These are phyloP conservation scores for Aspergillus nidulans DNA, from an alignment of 495 filamentous ascomycete species.

Conservation along the genomic window DNA sequence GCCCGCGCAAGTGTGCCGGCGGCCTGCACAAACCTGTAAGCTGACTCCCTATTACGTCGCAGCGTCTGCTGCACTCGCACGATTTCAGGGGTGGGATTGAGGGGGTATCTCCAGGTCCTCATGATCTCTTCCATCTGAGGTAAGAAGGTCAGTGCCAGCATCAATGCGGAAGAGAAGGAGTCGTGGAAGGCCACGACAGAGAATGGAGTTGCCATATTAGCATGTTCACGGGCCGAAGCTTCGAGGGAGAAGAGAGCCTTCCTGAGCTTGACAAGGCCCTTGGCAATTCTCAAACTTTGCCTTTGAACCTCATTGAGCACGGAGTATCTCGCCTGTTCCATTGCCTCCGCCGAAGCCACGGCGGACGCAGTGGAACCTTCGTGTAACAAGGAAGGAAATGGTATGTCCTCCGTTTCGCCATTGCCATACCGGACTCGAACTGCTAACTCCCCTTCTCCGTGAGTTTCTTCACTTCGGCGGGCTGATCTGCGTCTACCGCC, in stretches of 20 bases:
- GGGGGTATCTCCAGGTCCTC: conserved; percentile 54
- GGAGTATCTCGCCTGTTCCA: conserved; percentile 40
- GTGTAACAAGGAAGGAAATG: conserved; percentile 32
- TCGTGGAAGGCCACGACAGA: conserved; percentile 32
- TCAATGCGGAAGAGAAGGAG: conserved; percentile 46
- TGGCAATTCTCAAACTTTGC: conserved; percentile 51
- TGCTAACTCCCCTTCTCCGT: conserved; percentile 36
- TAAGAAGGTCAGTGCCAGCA: conserved; percentile 44
- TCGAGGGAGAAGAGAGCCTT: conserved; percentile 53
- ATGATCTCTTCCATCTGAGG: conserved; percentile 54
- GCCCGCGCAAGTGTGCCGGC: conserved; percentile 55
- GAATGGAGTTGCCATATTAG: conserved; percentile 10
- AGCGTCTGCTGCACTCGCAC: conserved; percentile 53
- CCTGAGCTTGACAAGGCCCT: conserved; percentile 52
- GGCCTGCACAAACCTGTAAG: conserved; percentile 67
- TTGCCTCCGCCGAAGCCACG: conserved; percentile 14
- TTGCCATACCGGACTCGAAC: conserved; percentile 59
- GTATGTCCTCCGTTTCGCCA: conserved; percentile 55
- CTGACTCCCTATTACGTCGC: conserved; percentile 52
- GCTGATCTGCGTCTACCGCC: conserved; percentile 35
- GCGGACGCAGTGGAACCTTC: conserved; percentile 23
- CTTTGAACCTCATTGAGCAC: conserved; percentile 48
- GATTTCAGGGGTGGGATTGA: conserved; percentile 50
- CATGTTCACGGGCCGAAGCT: conserved; percentile 26
- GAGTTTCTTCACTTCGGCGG: conserved; percentile 27